Percentiles rank a stretch among this genome's conserved stretches.
These are phyloP conservation scores for Saccharomycopsis babjevae DNA, from an alignment of 805 yeast species.

Conservation along the genomic window DNA sequence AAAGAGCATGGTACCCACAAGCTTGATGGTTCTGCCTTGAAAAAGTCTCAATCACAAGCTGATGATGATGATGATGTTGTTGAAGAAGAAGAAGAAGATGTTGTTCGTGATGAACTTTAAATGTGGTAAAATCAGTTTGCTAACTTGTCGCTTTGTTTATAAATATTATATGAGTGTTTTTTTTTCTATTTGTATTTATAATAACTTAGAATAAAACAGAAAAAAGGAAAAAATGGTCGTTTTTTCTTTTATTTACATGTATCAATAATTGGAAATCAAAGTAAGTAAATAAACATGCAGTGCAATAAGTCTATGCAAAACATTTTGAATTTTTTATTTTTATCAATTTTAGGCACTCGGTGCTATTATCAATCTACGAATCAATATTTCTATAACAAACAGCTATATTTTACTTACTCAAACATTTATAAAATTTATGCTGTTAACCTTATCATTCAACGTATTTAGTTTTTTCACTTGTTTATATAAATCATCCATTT, in stretches of 20 bases:
- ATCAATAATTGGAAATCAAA: no score
- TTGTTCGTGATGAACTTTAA: constrained; percentile 19
- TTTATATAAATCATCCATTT: neutral
- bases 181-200: neutral
- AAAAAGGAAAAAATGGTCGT: no score
- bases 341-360: no score
- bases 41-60: constrained; percentile 24
- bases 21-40: constrained; percentile 43
- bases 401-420: neutral
- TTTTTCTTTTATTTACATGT: no score
- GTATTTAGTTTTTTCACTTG: neutral
- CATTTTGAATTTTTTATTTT: no score
- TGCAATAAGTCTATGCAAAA: no score
- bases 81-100: constrained; percentile 19
- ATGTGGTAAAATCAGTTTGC: neutral
- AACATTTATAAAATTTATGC: neutral
- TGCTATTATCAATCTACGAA: no score
- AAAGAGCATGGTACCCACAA: constrained; percentile 54
- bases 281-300: no score
- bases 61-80: constrained; percentile 24
- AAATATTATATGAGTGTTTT: neutral
- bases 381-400: neutral
- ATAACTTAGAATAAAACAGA: neutral
- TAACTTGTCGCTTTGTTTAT: neutral
- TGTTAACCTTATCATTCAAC: neutral